Percentiles rank a stretch among this genome's conserved stretches.
Conservation (phyloP, 2,329 filamentous ascomycete species). For the Pseudopithomyces maydicus region DNA sequence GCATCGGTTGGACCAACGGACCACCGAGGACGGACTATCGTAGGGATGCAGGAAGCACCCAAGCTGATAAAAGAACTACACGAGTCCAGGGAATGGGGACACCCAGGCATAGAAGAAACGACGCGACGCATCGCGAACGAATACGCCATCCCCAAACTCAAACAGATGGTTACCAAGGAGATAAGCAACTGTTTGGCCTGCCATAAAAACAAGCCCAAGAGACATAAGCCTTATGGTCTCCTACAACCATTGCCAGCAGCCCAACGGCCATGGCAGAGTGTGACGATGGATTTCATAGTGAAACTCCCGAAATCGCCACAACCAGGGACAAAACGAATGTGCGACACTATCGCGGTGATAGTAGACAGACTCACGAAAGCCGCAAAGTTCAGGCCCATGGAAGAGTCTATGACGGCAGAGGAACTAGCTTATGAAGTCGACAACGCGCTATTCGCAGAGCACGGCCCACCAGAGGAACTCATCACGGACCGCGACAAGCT, state of each 20-base stretch:
- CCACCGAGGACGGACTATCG: neutral
- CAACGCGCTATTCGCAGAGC: neutral
- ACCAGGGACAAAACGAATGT: neutral
- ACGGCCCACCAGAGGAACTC: neutral
- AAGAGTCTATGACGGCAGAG: neutral
- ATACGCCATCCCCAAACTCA: neutral
- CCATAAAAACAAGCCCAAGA: neutral
- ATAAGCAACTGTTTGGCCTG: neutral
- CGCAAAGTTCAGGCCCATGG: neutral
- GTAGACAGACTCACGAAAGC: neutral
- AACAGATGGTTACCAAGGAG: neutral
- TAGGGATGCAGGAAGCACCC: neutral
- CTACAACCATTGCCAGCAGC: neutral
- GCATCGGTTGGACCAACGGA: too few species aligned
- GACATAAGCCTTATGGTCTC: neutral
- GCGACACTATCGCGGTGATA: neutral
- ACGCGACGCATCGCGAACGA: neutral
- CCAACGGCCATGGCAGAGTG: neutral
- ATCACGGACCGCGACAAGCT: neutral
- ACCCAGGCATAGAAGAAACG: neutral
- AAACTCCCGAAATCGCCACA: neutral
- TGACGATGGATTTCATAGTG: neutral
- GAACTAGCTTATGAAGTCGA: neutral
- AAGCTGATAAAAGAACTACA: neutral
- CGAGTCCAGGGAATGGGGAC: neutral